A percentile compares a stretch with the other conserved stretches of the same genome.
Evolutionary conservation across 805 yeast species (phyloP).

Genomic region (Candida ovalis): DNA sequence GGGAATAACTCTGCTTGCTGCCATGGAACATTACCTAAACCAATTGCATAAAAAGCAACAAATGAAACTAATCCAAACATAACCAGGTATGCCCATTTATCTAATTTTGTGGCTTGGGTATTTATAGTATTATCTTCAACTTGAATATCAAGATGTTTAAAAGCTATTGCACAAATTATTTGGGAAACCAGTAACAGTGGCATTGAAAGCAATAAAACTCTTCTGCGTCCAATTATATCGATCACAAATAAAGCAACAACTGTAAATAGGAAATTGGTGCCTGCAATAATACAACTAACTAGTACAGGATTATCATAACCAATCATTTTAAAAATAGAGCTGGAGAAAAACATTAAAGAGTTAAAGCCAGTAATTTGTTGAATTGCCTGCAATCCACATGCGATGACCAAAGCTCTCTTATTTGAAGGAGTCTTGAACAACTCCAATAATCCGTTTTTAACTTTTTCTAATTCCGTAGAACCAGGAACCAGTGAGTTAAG

Average conservation of each 20-base stretch:
- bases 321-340: conserved; percentile 86
- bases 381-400: conserved; percentile 92
- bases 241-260: conserved; percentile 80
- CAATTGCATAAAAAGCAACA: conserved; percentile 89
- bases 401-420: conserved; percentile 82
- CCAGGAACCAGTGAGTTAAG: conserved; percentile 47
- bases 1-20: conserved; percentile 95
- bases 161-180: conserved; percentile 81
- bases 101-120: conserved; percentile 38
- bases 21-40: conserved; percentile 98
- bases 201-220: conserved; percentile 70
- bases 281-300: conserved; percentile 89
- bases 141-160: conserved; percentile 43
- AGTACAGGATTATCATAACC: conserved; percentile 92
- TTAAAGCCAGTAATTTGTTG: conserved; percentile 98
- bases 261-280: conserved; percentile 89
- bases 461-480: conserved; percentile 41
- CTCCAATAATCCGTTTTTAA: conserved; percentile 58
- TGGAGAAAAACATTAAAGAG: conserved; percentile 91
- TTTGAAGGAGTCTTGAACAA: conserved; percentile 72
- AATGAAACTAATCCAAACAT: conserved; percentile 80
- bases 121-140: background rate
- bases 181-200: conserved; percentile 82
- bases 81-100: conserved; percentile 85
- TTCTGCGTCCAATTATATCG: conserved; percentile 85